Base-by-base conservation (phyloP, 1,139 yeast genomes). In the Kluyveromyces marxianus region DNA sequence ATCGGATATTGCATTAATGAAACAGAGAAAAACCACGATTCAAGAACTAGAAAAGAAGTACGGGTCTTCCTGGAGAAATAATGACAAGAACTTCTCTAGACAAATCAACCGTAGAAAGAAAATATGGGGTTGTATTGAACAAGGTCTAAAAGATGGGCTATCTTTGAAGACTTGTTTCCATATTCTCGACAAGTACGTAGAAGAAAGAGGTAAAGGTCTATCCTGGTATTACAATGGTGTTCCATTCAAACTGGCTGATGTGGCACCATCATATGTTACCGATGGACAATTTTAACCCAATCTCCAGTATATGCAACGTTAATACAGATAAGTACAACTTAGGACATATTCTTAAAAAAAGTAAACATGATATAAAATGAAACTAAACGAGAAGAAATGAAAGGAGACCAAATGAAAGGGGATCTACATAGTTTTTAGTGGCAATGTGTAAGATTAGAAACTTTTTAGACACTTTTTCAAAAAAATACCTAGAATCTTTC, bases 91-190 rank as follows among this genome's bases (percentile, higher is more conserved):
- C 47, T 56, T 59, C 42, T 58, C 63, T 1, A 48, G 63, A 32
- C 63, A 59, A 44, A 55, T 59, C 24, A 59, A 59, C 44, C 54
- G 63, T 37, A 48, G 63, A 32, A 59, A 59, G 48, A 59, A 59
- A 38, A 56, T 58, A 24, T 59, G 63, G 63, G 50, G 51, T 34
- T 51, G 60, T 4, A 58, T 59, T 35, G 63, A 59, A 42, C 56
- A 50, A 28, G 62, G 62, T 3, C 35, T 58, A 26, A 41, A 44
- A 25, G 57, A 55, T 46, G 61, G 60, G 2, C 43, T 59, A 10
- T 34, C 51, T 6, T 38, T 58, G 42, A 44, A 51, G 3, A 55
- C 50, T 8, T 59, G 63, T 44, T 53, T 56, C 29, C 33, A 39
- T 7, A 49, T 55, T 28, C 35, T 58, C 21, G 61, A 58, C 36